Conservation (phyloP, 371 early-diverging fungal species). For the Mortierella sp. region DNA sequence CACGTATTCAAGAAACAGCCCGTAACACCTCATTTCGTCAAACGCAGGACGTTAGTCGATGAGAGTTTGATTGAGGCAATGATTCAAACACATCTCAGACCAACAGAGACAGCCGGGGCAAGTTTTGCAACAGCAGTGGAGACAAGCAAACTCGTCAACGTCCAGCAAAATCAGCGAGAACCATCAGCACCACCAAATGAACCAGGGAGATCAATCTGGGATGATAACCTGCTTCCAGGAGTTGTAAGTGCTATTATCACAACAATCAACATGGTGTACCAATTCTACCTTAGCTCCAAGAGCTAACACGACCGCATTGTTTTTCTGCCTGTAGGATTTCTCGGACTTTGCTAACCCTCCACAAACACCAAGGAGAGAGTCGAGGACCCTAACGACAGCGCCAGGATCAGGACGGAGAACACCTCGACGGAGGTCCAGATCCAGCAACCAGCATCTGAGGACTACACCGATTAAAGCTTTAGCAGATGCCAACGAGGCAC, state of each 20-base stretch:
- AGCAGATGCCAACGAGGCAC: constrained; percentile 44
- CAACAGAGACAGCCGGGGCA: background rate
- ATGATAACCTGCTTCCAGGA: background rate
- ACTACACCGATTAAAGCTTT: constrained; percentile 43
- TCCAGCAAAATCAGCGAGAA: background rate
- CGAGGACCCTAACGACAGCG: constrained; percentile 18
- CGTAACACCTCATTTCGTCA: constrained; percentile 26
- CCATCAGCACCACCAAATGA: background rate
- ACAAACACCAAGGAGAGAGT: constrained; percentile 41
- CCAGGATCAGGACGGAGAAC: constrained; percentile 42
- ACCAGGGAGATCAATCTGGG: background rate
- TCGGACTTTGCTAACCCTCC: background rate
- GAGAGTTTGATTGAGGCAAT: constrained; percentile 40
- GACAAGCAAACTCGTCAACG: background rate
- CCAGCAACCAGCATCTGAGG: constrained; percentile 20
- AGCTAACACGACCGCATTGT: background rate
- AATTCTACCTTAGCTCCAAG: background rate
- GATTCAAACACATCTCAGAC: constrained; percentile 37
- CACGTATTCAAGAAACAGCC: constrained; percentile 22
- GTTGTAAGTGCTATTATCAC: background rate
- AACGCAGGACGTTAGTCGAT: constrained; percentile 38
- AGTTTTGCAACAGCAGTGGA: background rate
- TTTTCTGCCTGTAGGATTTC: background rate
- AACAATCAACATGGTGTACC: background rate
- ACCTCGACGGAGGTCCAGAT: constrained; percentile 34